Base-by-base conservation (phyloP, 140 eudicot genomes). In the Ambrosia hybrid region DNA sequence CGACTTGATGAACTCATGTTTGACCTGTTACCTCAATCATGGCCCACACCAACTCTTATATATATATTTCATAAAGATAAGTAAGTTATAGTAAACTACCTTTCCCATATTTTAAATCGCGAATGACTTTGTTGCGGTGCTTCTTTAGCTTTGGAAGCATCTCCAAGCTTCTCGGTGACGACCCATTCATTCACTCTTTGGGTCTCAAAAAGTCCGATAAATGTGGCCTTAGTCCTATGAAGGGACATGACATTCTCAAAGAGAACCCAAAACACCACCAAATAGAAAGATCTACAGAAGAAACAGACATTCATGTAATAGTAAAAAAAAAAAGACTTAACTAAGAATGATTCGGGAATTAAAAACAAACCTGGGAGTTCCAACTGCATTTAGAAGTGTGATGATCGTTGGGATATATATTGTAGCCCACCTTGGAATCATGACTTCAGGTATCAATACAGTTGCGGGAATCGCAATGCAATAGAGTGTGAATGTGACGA, bases 191-290 rank as follows among this genome's bases (percentile, higher is more conserved):
- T 89, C 58, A 78, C 90, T 72, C 96, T 60, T 37, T 79, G 86
- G 0, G 83, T 83, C 73, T 86, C 96, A 37, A 86, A 37, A 63
- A 89, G 76, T n/a, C 96, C 96, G 33, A 89, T 82, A 68, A 89
- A 77, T 15, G 90, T 89, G 0, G 90, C 96, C 70, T 83, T 89
- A 2, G 92, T 86, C 41, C 96, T 83, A 38, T 89, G 96, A 2
- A 89, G 76, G 9, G 96, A 65, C 96, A 89, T 89, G 9, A 86
- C 96, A 61, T 89, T 89, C 70, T 89, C 96, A 51, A 86, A 89
- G 14, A 89, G 88, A 73, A 89, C 79, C 96, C 96, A 89, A 67
- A 89, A 83, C 60, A 86, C 83, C 36, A 89, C 51, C 65, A 89
- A 73, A 78, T 89, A 89, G 71, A 88, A 72, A 51, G 95, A 88